These are phyloP conservation scores for Cynara cardunculus DNA, from an alignment of 129 eudicot species.

Conservation along the genomic window DNA sequence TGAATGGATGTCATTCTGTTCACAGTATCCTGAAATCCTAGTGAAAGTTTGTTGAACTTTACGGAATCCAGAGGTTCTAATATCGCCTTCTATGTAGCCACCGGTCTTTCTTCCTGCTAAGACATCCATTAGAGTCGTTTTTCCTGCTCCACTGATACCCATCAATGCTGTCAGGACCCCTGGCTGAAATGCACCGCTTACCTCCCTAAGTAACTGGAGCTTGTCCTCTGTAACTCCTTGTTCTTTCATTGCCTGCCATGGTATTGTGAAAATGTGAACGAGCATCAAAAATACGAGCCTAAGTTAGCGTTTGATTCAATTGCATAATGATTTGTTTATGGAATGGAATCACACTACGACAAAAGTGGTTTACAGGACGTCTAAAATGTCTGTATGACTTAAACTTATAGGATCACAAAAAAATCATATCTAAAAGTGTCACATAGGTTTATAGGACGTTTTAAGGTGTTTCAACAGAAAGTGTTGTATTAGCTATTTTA, in stretches of 20 bases:
- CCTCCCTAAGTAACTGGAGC: slow-evolving; percentile 35
- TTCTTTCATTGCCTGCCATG: slow-evolving; percentile 35
- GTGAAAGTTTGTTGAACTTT: slow-evolving; percentile 48
- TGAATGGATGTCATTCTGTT: slow-evolving; percentile 54
- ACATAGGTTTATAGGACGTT: too few species aligned
- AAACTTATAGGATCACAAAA: too few species aligned
- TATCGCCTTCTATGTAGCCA: slow-evolving; percentile 45
- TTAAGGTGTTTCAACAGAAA: too few species aligned
- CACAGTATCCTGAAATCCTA: slow-evolving; percentile 53
- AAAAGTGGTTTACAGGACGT: too few species aligned
- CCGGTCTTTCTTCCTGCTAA: slow-evolving; percentile 51
- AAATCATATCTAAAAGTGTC: too few species aligned
- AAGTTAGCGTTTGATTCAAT: not conserved
- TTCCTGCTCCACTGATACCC: slow-evolving; percentile 63
- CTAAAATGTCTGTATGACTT: too few species aligned
- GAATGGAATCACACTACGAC: not conserved
- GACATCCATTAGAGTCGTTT: slow-evolving; percentile 55
- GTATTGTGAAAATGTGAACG: not conserved
- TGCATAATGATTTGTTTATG: too few species aligned
- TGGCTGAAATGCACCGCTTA: slow-evolving; percentile 47
- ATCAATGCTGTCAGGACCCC: slow-evolving; percentile 53
- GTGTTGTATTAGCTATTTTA: too few species aligned
- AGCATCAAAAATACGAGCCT: not conserved
- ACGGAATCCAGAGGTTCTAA: slow-evolving; percentile 49
- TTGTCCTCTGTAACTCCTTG: slow-evolving; percentile 30